Evolutionary conservation across 1,284 basidiomycete genomes (phyloP).

Genomic region (Marasmius sp.): DNA sequence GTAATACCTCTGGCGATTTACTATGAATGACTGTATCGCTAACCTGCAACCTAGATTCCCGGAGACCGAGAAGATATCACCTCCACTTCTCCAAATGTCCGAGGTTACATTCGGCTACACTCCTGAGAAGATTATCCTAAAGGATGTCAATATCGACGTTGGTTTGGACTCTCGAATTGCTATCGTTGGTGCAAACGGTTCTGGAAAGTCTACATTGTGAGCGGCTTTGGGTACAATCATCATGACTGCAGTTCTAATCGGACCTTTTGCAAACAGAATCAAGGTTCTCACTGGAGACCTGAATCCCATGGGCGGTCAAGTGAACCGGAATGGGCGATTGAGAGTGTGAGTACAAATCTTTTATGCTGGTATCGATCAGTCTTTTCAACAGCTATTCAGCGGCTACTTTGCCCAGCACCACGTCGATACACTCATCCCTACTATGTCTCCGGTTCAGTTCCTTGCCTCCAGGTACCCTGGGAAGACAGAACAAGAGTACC

Average conservation of each 20-base stretch:
- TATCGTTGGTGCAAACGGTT: constrained; percentile 84
- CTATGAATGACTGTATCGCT: constrained; percentile 6
- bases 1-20: constrained; percentile 29
- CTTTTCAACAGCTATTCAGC: constrained; percentile 33
- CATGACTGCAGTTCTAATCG: constrained; percentile 7
- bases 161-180: constrained; percentile 88
- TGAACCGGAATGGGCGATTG: constrained; percentile 88
- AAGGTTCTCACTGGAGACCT: constrained; percentile 94
- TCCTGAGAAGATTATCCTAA: constrained; percentile 79
- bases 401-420: constrained; percentile 98
- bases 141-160: constrained; percentile 87
- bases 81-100: constrained; percentile 93
- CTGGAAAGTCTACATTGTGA: constrained; percentile 79
- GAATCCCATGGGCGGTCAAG: constrained; percentile 77
- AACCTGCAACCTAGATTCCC: constrained; percentile 62
- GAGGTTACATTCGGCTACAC: constrained; percentile 92
- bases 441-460: constrained; percentile 90
- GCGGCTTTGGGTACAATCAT: constrained; percentile 19
- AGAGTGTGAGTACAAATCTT: constrained; percentile 60
- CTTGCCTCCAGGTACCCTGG: constrained; percentile 91
- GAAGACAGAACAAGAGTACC: constrained; percentile 95
- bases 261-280: constrained; percentile 52
- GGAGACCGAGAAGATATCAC: constrained; percentile 93
- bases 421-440: constrained; percentile 88
- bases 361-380: neutral